These are phyloP conservation scores for Fragaria iinumae DNA, from an alignment of 306 rosid genomes.

Conservation along the genomic window DNA sequence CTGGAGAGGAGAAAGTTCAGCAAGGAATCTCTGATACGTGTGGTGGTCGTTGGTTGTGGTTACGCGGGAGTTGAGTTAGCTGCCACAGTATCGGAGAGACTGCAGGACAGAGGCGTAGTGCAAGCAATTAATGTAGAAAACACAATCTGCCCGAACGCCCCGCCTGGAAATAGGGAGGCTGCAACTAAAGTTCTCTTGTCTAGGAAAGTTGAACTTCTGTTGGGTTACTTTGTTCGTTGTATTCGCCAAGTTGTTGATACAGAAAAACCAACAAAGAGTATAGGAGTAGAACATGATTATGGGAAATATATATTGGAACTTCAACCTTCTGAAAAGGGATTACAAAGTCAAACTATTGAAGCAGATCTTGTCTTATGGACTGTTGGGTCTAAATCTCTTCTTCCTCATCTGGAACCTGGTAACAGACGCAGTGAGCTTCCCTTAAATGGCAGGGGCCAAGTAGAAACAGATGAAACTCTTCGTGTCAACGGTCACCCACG, in stretches of 20 bases:
- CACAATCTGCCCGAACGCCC: slow-evolving; percentile 73
- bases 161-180: slow-evolving; percentile 83
- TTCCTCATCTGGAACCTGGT: slow-evolving; percentile 58
- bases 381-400: slow-evolving; percentile 85
- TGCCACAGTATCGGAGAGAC: slow-evolving; percentile 87
- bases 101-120: slow-evolving; percentile 72
- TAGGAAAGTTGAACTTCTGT: slow-evolving; percentile 77
- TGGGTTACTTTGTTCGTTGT: slow-evolving; percentile 78
- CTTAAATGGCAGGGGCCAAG: slow-evolving; percentile 83
- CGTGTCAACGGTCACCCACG: slow-evolving; percentile 99
- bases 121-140: slow-evolving; percentile 75
- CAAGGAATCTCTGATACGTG: slow-evolving; percentile 61
- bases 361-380: slow-evolving; percentile 93
- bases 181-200: slow-evolving; percentile 83
- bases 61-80: slow-evolving; percentile 94
- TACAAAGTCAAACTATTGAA: slow-evolving; percentile 55
- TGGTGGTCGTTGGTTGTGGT: slow-evolving; percentile 95
- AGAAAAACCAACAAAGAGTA: slow-evolving; percentile 25
- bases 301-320: slow-evolving; percentile 74
- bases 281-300: slow-evolving; percentile 33
- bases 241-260: slow-evolving; percentile 45
- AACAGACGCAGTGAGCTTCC: slow-evolving; percentile 64
- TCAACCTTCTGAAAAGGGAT: slow-evolving; percentile 76
- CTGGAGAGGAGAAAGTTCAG: slow-evolving; percentile 82
- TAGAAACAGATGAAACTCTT: slow-evolving; percentile 94